Evolutionary conservation across 2,329 filamentous ascomycete genomes (phyloP).

Genomic region (Apiospora kogelbergensis): DNA sequence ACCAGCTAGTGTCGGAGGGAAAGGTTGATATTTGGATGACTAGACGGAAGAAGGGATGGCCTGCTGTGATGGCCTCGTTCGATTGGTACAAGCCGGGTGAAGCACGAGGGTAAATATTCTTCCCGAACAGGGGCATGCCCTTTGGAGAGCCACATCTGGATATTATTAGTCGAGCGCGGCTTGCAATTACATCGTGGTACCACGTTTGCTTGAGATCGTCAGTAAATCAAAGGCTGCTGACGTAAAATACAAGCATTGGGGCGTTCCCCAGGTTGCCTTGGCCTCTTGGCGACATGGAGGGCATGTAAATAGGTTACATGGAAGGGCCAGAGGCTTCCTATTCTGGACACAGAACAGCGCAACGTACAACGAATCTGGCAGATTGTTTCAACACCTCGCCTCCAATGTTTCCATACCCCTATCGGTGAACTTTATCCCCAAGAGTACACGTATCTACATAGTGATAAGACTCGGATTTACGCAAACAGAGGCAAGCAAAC

Average conservation of each 20-base stretch:
- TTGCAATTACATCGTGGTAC: not conserved
- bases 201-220: not conserved
- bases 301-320: not conserved
- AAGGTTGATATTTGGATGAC: not conserved
- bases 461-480: not conserved
- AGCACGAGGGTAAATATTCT: not conserved
- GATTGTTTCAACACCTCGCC: not conserved
- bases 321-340: not conserved
- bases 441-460: not conserved
- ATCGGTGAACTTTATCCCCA: not conserved
- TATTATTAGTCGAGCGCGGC: not conserved
- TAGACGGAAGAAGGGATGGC: no score
- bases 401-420: not conserved
- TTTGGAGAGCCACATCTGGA: not conserved
- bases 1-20: not conserved
- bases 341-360: not conserved
- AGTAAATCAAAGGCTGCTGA: not conserved
- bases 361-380: not conserved
- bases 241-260: not conserved
- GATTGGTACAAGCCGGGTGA: no score
- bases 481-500: no score
- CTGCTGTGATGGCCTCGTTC: not conserved
- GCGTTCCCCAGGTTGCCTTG: not conserved
- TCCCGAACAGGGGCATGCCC: not conserved
- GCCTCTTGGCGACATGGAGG: not conserved